Evolutionary conservation across 1,139 yeast genomes (phyloP).

Genomic region (Meyerozyma elateridarum): DNA sequence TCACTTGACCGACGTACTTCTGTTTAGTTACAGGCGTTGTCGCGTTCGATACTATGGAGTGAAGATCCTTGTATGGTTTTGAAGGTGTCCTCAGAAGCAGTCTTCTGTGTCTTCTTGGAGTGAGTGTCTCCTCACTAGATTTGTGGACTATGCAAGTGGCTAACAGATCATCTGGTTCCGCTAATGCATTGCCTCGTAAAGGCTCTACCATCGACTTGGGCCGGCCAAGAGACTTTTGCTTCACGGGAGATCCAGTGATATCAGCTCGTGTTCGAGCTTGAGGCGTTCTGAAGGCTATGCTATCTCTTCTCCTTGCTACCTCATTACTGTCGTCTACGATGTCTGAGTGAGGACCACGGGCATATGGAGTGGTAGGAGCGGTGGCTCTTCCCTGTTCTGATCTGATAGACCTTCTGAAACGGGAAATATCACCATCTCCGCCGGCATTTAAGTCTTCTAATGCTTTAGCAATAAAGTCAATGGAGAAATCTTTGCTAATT

Average conservation of each 20-base stretch:
- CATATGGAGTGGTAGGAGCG: constrained; percentile 20
- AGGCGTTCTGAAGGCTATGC: constrained; percentile 25
- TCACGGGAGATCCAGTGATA: constrained; percentile 7
- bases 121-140: constrained; percentile 10
- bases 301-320: constrained; percentile 37
- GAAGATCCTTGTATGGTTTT: constrained; percentile 30
- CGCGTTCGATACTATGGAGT: constrained; percentile 20
- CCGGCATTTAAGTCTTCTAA: constrained; percentile 62
- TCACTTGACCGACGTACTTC: constrained; percentile 54
- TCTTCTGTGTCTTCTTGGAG: constrained; percentile 13
- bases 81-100: constrained; percentile 27
- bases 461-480: constrained; percentile 53
- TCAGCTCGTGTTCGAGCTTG: constrained; percentile 6
- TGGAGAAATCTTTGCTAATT: constrained; percentile 41
- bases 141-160: constrained; percentile 15
- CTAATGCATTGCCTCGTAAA: constrained; percentile 6
- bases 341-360: constrained; percentile 21
- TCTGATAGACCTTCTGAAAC: constrained; percentile 38
- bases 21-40: constrained; percentile 40
- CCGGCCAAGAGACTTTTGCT: no score
- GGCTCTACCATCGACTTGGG: constrained; percentile 42
- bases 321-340: constrained; percentile 34
- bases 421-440: constrained; percentile 54
- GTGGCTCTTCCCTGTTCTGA: constrained; percentile 13
- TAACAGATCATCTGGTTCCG: constrained; percentile 10